Evolutionary conservation across 2,329 filamentous ascomycete genomes (phyloP), one percentile per base, ranked within the genome.

Genomic region (Cladophialophora psammophila): DNA sequence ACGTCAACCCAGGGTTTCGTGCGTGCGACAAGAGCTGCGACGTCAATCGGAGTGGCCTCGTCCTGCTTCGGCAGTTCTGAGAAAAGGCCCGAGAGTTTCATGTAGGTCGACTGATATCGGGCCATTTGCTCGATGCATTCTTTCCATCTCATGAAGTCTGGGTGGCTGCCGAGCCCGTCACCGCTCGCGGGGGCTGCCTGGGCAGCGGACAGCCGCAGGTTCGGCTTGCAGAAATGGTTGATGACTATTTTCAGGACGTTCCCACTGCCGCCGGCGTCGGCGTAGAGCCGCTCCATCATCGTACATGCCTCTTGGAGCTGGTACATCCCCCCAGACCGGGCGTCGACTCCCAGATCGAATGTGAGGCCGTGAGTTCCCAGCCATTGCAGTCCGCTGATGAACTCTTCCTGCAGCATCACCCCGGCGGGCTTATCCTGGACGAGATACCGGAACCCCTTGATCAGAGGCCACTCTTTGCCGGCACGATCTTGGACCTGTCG

Each of bases 81-180:
- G 78, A 97, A 94, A 55, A 85, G 87, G 7, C 94, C 94, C 0
- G 91, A 94, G n/a, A 97, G 86, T 82, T 97, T 97, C 86, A 97
- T 91, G 81, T 91, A 96, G n/a, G 90, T 88, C 59, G 83, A 85
- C 57, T 83, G 80, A 76, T 86, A 87, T 66, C 85, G 85, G 72
- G 89, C 86, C 74, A 96, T 88, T 8, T 85, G 83, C 73, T 86
- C 86, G 75, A 96, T 88, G 68, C 88, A 84, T 13, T 84, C 83
- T 63, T 87, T 87, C 92, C 92, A 96, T 63, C 86, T 85, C 64
- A 85, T 78, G 77, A 91, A 93, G 32, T 84, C 82, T 0, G 85
- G 81, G 74, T 88, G 84, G n/a, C 73, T 59, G 26, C 3, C 26
- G 26, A 26, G 26, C 26, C 26, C 26, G 26, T 26, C 26, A 26